These are phyloP conservation scores for Haplosporangium gracile DNA, from an alignment of 192 early-diverging fungal genomes.

Conservation along the genomic window DNA sequence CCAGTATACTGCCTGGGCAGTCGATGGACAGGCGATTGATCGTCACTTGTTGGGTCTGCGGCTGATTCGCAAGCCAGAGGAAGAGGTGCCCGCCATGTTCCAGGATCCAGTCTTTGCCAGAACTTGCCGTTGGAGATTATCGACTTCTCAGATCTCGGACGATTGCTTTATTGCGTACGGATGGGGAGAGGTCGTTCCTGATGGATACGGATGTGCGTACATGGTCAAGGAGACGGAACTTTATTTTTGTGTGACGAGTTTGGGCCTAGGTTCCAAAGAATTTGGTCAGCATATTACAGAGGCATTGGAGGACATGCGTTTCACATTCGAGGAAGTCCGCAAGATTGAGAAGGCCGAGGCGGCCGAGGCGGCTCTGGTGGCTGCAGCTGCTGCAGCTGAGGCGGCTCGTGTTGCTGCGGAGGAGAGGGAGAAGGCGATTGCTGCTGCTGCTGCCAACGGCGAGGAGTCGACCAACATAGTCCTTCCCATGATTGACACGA, in stretches of 20 bases:
- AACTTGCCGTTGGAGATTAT: constrained; percentile 79
- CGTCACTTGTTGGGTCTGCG: constrained; percentile 86
- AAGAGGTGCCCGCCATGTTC: constrained; percentile 59
- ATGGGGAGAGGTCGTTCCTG: constrained; percentile 85
- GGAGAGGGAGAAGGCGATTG: constrained; percentile 14
- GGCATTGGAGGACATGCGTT: constrained; percentile 74
- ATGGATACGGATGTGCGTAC: constrained; percentile 94
- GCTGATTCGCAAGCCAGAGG: constrained; percentile 61
- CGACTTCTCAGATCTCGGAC: constrained; percentile 68
- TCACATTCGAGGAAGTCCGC: constrained; percentile 63
- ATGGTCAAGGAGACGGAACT: constrained; percentile 70
- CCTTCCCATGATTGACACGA: neutral
- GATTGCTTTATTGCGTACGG: constrained; percentile 61
- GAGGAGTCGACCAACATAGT: constrained; percentile 2
- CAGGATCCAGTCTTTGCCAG: constrained; percentile 76
- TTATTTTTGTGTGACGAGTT: constrained; percentile 79
- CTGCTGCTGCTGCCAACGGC: neutral
- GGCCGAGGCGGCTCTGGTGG: constrained; percentile 31
- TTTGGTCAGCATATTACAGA: constrained; percentile 69
- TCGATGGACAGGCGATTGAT: constrained; percentile 85
- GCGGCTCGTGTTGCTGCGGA: constrained; percentile 5
- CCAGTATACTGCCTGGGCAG: constrained; percentile 74
- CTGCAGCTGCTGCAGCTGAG: constrained; percentile 33
- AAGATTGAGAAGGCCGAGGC: constrained; percentile 56
- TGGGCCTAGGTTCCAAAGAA: constrained; percentile 58